A percentile compares a stretch with the other conserved stretches of the same genome.
Conservation (phyloP, 1,284 basidiomycete species). For the Schizophyllum amplum region DNA sequence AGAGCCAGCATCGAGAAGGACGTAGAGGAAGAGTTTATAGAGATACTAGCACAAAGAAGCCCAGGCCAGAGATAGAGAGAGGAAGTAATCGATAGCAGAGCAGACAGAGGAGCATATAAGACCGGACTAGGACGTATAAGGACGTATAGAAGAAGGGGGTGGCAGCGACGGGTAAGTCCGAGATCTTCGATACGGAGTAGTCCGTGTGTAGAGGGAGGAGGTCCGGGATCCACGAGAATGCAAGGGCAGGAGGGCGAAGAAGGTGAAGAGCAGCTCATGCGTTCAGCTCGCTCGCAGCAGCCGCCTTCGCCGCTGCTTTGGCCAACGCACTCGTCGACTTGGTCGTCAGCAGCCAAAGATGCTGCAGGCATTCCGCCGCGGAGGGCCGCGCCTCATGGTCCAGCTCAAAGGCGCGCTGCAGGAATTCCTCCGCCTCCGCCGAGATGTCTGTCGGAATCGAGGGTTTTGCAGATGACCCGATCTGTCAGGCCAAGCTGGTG, state of each 20-base stretch:
- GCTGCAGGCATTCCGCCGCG: slow-evolving; percentile 67
- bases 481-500: slow-evolving; percentile 37
- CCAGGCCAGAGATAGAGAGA: too few relatives aligned
- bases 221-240: background rate
- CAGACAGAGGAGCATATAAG: background rate
- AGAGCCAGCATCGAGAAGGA: background rate
- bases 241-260: slow-evolving; percentile 21
- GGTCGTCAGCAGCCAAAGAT: slow-evolving; percentile 34
- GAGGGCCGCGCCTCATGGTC: slow-evolving; percentile 79
- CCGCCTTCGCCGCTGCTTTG: background rate
- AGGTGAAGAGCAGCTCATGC: slow-evolving; percentile 27
- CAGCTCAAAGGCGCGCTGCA: slow-evolving; percentile 79
- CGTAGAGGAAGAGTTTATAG: background rate
- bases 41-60: background rate
- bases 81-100: too few relatives aligned
- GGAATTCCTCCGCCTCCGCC: slow-evolving; percentile 76
- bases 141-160: too few relatives aligned
- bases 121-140: background rate
- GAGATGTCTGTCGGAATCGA: slow-evolving; percentile 86
- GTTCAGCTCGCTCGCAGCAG: background rate
- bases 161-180: too few relatives aligned
- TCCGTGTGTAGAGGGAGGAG: too few relatives aligned
- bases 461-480: slow-evolving; percentile 81
- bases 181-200: too few relatives aligned
- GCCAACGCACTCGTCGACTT: background rate